Evolutionary conservation across 192 early-diverging fungal genomes (phyloP).

Genomic region (Backusella tarrabulga): DNA sequence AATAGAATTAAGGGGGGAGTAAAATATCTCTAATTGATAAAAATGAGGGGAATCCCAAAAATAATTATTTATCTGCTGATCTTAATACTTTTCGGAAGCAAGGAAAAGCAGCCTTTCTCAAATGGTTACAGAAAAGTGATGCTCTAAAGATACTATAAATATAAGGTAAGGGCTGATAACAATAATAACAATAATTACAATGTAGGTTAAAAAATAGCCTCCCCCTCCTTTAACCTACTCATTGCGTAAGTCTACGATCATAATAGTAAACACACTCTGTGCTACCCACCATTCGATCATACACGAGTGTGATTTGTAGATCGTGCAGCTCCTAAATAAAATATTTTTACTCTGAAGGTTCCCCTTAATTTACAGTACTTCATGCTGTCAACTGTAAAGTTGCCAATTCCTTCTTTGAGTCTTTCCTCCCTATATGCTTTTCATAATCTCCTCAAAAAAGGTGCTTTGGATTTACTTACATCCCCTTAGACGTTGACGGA

Average conservation of each 20-base stretch:
- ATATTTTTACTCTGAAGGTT: background rate
- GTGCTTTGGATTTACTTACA: background rate
- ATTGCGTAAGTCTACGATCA: background rate
- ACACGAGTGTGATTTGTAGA: constrained; percentile 6
- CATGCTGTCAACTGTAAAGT: constrained; percentile 2
- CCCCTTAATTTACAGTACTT: constrained; percentile 8
- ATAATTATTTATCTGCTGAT: background rate
- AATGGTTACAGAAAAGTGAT: background rate
- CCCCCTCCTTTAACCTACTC: background rate
- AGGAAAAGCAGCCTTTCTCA: background rate
- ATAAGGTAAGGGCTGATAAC: background rate
- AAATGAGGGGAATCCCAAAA: constrained; percentile 5
- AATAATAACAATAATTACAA: background rate
- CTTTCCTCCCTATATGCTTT: background rate
- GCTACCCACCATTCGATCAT: background rate
- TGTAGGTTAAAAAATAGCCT: background rate
- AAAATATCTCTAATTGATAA: background rate
- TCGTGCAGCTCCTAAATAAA: constrained; percentile 9
- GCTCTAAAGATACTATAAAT: background rate
- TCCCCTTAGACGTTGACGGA: background rate
- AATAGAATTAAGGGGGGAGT: background rate
- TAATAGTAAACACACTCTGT: background rate
- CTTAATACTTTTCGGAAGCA: background rate
- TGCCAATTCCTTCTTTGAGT: constrained; percentile 3
- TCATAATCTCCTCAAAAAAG: background rate